Evolutionary conservation across 179 eudicot genomes (phyloP), one percentile per base, ranked within the genome.

Genomic region (Patellifolia procumbens): DNA sequence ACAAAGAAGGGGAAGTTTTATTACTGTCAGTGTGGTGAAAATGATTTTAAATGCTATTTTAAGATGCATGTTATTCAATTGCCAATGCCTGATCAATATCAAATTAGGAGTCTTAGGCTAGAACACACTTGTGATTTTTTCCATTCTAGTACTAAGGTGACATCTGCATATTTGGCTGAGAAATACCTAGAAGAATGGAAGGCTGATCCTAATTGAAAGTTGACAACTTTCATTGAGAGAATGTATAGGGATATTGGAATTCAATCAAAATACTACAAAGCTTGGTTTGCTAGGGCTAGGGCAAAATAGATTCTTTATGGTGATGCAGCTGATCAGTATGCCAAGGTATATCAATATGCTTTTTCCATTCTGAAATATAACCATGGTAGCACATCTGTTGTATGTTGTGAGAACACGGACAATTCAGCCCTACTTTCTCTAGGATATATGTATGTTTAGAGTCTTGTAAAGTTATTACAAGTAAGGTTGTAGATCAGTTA

Each of bases 391-490:
- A 46, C 73, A 4, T 8, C 77, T 17, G 4, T 43, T 46, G 69
- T n/a, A 5, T 45, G 12, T 28, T n/a, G 77, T 62, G 42, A 42
- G 5, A 17, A 4, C 26, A 28, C 20, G 15, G 68, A 42, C 0
- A 73, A 7, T 1, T 22, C 55, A 3, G n/a, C n/a, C 7, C 24
- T 9, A 16, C 11, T 4, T 13, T 60, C 45, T n/a, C 11, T 26
- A 73, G 76, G 15, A 20, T 73, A 12, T 73, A 73, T 17, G 43
- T 73, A 2, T 60, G 76, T 2, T 20, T 73, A 16, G 6, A 73
- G 7, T 42, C 76, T 19, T 59, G 66, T 4, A 73, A 60, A 29
- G 19, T 16, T 4, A 68, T 0, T 73, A 59, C 20, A 26, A 42
- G 0, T 28, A 6, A 15, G 68, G 68, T 1, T 72, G 75, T 12